phyloP scores from a whole-genome alignment of 192 early-diverging fungal genomes.

The Funneliformis mosseae region DNA sequence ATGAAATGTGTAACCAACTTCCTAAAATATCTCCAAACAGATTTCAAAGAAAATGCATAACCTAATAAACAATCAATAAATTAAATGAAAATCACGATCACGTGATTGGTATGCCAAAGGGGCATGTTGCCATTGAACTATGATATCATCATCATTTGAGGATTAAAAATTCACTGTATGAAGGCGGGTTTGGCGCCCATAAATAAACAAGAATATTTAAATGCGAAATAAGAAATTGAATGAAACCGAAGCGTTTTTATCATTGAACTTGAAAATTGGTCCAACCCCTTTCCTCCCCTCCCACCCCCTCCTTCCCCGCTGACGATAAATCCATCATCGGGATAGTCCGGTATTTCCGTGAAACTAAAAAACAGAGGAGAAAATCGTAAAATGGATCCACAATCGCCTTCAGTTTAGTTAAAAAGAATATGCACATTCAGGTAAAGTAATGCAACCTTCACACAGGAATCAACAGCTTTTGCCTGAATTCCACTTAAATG shows the following conservation, averaged over 20 bases:
- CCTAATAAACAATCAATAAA: neutral
- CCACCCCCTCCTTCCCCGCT: too few relatives aligned
- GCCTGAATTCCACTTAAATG: conserved; percentile 9
- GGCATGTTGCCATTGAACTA: neutral
- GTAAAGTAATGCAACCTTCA: conserved; percentile 2
- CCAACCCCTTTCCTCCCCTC: too few relatives aligned
- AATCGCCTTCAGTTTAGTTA: neutral
- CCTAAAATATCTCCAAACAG: conserved; percentile 1
- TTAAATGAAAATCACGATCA: neutral
- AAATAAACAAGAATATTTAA: neutral
- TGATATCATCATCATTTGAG: neutral
- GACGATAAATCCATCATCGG: too few relatives aligned
- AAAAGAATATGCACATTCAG: neutral
- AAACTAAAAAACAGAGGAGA: too few relatives aligned
- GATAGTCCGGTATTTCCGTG: too few relatives aligned
- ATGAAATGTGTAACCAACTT: neutral
- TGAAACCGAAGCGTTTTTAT: too few relatives aligned
- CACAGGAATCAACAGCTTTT: conserved; percentile 10
- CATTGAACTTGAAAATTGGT: too few relatives aligned
- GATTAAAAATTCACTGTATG: neutral
- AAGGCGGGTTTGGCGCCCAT: neutral
- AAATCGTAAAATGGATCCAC: neutral
- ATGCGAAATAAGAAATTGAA: too few relatives aligned
- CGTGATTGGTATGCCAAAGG: neutral
- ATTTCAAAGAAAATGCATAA: neutral